phyloP scores from a whole-genome alignment of 129 eudicot genomes.

The Daucus carota region DH1_v3.0 NC_030381.2:6233001-6233500 shows the following conservation, averaged over 20 bases:
- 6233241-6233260: not conserved
- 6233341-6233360: too few species aligned
- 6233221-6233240: conserved; percentile 71
- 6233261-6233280: not conserved
- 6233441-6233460: too few species aligned
- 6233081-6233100: conserved; percentile 74
- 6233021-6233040: conserved; percentile 81
- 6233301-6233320: not conserved
- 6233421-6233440: too few species aligned
- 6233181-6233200: conserved; percentile 77
- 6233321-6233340: not conserved
- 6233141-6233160: conserved; percentile 88
- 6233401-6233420: too few species aligned
- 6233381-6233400: too few species aligned
- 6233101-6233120: conserved; percentile 87
- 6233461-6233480: too few species aligned
- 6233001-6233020: conserved; percentile 49
- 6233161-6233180: conserved; percentile 68
- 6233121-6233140: conserved; percentile 71
- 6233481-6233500: too few species aligned
- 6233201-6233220: conserved; percentile 85
- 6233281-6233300: not conserved
- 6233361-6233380: too few species aligned
- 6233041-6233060: conserved; percentile 74
- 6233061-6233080: conserved; percentile 71